phyloP scores from a whole-genome alignment of 139 green algal species.

The Deuterostichococcus epilithicus region DNA sequence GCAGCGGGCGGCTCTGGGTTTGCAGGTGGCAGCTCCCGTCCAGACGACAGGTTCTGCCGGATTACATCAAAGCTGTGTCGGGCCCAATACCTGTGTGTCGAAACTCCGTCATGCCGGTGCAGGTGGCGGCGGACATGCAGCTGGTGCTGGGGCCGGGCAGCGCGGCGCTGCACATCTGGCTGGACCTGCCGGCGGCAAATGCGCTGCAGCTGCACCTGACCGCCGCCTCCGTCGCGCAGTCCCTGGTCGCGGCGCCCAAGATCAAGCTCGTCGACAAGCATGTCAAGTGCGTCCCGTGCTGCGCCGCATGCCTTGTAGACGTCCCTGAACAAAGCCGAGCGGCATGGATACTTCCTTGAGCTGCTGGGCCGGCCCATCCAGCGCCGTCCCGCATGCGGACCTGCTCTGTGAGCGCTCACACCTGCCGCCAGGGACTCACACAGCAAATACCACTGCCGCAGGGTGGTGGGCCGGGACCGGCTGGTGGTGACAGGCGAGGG shows the following conservation, averaged over 20 bases:
- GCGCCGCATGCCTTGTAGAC: no score
- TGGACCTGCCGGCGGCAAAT: conserved; percentile 63
- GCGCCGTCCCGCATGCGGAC: no score
- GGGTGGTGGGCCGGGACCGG: neutral
- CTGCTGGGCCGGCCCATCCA: no score
- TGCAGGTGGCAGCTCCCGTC: no score
- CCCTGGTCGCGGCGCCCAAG: conserved; percentile 29
- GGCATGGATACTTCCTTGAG: no score
- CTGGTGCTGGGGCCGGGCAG: conserved; percentile 23
- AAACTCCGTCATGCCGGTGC: no score
- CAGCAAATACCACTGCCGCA: neutral
- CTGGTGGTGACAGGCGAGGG: neutral
- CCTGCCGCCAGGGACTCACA: no score
- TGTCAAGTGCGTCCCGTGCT: conserved; percentile 34
- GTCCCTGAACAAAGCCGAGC: no score
- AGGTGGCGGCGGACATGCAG: conserved; percentile 33
- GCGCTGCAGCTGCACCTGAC: conserved; percentile 74
- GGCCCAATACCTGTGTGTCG: no score
- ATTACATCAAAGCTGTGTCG: neutral
- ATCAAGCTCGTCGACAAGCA: conserved; percentile 78
- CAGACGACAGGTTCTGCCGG: no score
- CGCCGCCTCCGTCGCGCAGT: neutral
- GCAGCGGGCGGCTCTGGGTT: no score
- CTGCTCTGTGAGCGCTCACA: no score
- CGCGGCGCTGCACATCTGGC: conserved; percentile 24